These are phyloP conservation scores for Lyophyllum decastes DNA, from an alignment of 768 basidiomycete species.

Conservation along the genomic window DNA sequence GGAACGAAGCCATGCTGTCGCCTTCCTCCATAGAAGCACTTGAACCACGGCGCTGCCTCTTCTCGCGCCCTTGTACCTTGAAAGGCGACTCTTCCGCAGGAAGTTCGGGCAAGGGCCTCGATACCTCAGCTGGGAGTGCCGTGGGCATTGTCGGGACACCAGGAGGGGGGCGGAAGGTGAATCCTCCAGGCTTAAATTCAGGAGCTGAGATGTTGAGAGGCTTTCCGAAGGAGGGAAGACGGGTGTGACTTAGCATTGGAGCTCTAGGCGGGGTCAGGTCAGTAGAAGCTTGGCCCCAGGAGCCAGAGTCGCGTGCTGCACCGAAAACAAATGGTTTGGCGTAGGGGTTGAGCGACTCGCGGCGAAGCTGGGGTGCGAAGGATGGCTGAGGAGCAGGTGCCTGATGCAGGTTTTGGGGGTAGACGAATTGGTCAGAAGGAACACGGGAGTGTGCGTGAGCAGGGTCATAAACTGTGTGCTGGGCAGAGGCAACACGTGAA, in stretches of 20 bases:
- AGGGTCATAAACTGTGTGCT: slow-evolving; percentile 62
- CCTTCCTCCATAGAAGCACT: slow-evolving; percentile 48
- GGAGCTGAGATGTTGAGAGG: slow-evolving; percentile 78
- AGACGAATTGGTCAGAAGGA: slow-evolving; percentile 36
- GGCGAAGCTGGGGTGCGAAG: slow-evolving; percentile 24
- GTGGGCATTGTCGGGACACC: slow-evolving; percentile 63
- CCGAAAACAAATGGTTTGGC: slow-evolving; percentile 89
- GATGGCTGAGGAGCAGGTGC: slow-evolving; percentile 23
- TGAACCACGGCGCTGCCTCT: slow-evolving; percentile 67
- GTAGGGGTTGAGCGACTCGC: slow-evolving; percentile 66
- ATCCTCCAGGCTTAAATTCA: slow-evolving; percentile 78
- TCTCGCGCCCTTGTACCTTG: slow-evolving; percentile 75
- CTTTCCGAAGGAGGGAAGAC: slow-evolving; percentile 55
- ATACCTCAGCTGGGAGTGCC: slow-evolving; percentile 26
- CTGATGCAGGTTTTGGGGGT: slow-evolving; percentile 22
- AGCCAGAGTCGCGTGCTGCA: slow-evolving; percentile 30
- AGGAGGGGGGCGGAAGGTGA: slow-evolving; percentile 75
- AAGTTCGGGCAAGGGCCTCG: slow-evolving; percentile 28
- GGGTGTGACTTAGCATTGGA: slow-evolving; percentile 37
- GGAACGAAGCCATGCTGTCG: slow-evolving; percentile 73
- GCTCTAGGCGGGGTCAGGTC: slow-evolving; percentile 35
- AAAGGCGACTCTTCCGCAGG: slow-evolving; percentile 42
- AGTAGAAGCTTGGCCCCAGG: slow-evolving; percentile 32
- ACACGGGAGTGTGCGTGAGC: slow-evolving; percentile 66
- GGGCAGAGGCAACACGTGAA: slow-evolving; percentile 63